phyloP scores from a whole-genome alignment of 768 basidiomycete species.

The Psilocybe subaeruginosa region DNA sequence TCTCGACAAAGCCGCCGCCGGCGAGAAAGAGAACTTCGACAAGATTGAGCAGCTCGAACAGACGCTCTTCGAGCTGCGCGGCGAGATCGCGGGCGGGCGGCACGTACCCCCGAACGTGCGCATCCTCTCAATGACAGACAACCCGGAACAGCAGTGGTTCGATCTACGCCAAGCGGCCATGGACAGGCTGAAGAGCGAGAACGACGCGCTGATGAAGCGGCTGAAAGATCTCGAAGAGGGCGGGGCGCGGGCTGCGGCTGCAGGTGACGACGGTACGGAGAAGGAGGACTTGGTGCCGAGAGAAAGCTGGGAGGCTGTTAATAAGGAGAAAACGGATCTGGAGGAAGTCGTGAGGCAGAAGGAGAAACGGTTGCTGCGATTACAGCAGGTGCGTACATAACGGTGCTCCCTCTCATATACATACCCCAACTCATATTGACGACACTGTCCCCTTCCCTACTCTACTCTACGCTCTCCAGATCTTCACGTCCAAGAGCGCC shows the following conservation, averaged over 20 bases:
- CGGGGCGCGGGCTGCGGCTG: constrained; percentile 13
- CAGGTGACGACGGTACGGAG: constrained; percentile 17
- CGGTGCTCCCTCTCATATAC: no score
- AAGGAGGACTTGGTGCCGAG: constrained; percentile 64
- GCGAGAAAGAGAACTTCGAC: constrained; percentile 40
- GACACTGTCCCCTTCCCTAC: no score
- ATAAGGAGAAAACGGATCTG: constrained; percentile 70
- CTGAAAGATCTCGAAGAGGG: constrained; percentile 62
- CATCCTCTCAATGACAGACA: constrained; percentile 70
- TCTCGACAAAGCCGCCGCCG: constrained; percentile 41
- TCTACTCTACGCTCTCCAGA: constrained; percentile 39
- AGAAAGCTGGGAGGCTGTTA: constrained; percentile 76
- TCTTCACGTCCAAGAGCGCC: constrained; percentile 81
- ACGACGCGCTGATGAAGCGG: constrained; percentile 74
- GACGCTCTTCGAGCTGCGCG: constrained; percentile 73
- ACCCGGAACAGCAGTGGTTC: constrained; percentile 84
- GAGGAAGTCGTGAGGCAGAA: constrained; percentile 70
- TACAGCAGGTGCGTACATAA: constrained; percentile 65
- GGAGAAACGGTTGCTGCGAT: constrained; percentile 76
- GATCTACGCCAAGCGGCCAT: constrained; percentile 76
- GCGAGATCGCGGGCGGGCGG: constrained; percentile 75
- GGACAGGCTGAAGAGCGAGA: constrained; percentile 80
- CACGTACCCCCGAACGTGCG: constrained; percentile 75
- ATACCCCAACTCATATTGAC: no score
- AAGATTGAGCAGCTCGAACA: constrained; percentile 79